Evolutionary conservation across 805 yeast genomes (phyloP), one percentile per base, ranked within the genome.

Genomic region (Wickerhamiella galacta): DNA sequence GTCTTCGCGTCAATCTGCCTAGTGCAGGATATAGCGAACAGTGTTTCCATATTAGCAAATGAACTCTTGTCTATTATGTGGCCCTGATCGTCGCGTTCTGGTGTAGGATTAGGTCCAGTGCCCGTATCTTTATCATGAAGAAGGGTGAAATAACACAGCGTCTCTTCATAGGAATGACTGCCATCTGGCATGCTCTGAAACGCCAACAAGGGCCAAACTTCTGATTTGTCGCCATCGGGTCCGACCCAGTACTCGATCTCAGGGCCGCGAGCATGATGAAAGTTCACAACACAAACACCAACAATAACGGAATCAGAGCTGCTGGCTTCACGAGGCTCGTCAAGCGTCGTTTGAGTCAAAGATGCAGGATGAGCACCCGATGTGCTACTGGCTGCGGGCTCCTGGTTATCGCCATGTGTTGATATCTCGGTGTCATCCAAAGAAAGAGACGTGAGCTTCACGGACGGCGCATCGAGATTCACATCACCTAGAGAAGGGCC

Each of bases 171-270:
- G 16, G 85, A 64, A 52, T 90, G 98, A 2, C 92, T 75, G 4
- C 96, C 96, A 55, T 90, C 98, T 0, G 98, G 96, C 16, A 90
- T 58, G 2, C 95, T 93, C 51, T 85, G 95, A 49, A 90, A 90
- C 3, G 98, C 92, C 26, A 90, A 56, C 47, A 75, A 72, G 8
- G 90, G 83, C 85, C 95, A 90, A 14, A 77, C 56, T 3, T 56
- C 46, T 1, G 64, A 48, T 26, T 57, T 54, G 16, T 56, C 56
- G 20, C 56, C 58, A 18, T 54, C 58, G 2, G 64, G 60, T 3
- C 73, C 71, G 15, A 75, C 64, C 82, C 95, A 80, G 56, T 80
- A 83, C 53, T 87, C 95, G 16, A 90, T 71, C 51, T 90, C 95
- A 0, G 98, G 96, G 2, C 98, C 98, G 37, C 93, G 62, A 7